Conservation (phyloP, 345 rosid species). For the Abelmoschus esculentus region DNA sequence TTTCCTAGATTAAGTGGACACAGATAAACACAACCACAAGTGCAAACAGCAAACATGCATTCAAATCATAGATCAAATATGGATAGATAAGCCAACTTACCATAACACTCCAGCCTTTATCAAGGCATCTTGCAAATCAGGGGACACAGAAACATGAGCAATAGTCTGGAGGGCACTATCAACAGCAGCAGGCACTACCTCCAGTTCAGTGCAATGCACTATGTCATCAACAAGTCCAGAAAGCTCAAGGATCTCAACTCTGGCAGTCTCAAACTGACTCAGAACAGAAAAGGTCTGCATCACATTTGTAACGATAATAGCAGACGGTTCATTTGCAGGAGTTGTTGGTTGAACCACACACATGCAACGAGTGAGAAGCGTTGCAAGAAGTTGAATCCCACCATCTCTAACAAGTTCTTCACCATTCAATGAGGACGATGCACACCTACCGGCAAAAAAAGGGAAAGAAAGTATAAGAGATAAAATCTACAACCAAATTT, state of each 20-base stretch:
- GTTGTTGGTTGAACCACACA: conserved; percentile 93
- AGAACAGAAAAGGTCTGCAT: conserved; percentile 82
- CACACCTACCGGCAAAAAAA: conserved; percentile 49
- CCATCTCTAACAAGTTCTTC: conserved; percentile 98
- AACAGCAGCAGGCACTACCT: conserved; percentile 83
- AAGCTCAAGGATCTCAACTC: conserved; percentile 64
- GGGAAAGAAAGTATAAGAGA: not conserved
- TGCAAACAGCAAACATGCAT: conserved; percentile 2
- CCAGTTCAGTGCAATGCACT: conserved; percentile 94
- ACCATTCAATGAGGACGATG: conserved; percentile 89
- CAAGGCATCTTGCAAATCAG: conserved; percentile 74
- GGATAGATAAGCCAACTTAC: conserved; percentile 31
- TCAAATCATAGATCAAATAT: not conserved
- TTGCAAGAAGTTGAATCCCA: conserved; percentile 81
- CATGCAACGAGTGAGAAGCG: conserved; percentile 93
- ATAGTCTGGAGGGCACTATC: conserved; percentile 88
- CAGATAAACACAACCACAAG: not conserved
- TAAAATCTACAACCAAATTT: conserved; percentile 5
- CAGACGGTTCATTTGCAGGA: conserved; percentile 80
- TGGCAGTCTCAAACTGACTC: conserved; percentile 90
- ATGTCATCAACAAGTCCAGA: conserved; percentile 75
- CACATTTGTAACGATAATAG: conserved; percentile 83
- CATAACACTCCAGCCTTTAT: conserved; percentile 89
- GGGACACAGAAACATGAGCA: conserved; percentile 71
- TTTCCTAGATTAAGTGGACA: not conserved